Base-by-base conservation (phyloP, 345 rosid genomes). In the Cochlearia excelsa region DNA sequence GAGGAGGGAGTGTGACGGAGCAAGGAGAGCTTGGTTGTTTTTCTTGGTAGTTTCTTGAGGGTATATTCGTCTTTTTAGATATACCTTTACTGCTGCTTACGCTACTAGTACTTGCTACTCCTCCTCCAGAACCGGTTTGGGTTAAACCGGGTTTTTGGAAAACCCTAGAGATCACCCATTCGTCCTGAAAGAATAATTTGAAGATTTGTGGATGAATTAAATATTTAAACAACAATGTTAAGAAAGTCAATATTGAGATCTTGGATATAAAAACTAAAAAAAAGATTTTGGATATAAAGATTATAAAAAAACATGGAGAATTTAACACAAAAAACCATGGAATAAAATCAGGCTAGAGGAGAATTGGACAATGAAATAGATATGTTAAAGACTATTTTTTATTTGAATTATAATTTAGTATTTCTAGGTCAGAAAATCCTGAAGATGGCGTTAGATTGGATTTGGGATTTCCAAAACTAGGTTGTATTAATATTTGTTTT, bases 121-220 rank as follows among this genome's bases (percentile, higher is more conserved):
- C 54, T 5, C 47, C 66, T 34, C 65, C 65, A 6, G 67, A 54
- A 11, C 78, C 84, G 48, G 71, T 68, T 30, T 58, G 69, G 9
- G 68, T 45, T 51, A 64, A 43, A 26, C 80, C 75, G 40, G 77
- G 75, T 79, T 93, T 93, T 65, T 81, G 87, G 55, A 93, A 93
- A 11, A 89, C 95, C 51, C 99, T 72, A 33, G 97, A 86, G 51
- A 93, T 86, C 9, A 93, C 99, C 99, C 97, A 93, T 73, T 89
- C 97, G 52, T 86, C 97, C 97, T 93, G 78, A 39, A 3, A 30
- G 16, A 4, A 61, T 8, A 59, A 42, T 54, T 0, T 16, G 23
- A 16, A 16, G 23, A 16, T 16, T 16, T 16, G 23, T 16, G 23
- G 23, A 16, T 16, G 23, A 16, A 16, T 16, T 16, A 16, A 16